Evolutionary conservation across 371 early-diverging fungal species (phyloP).

Genomic region (Capillidium rhysosporum): DNA sequence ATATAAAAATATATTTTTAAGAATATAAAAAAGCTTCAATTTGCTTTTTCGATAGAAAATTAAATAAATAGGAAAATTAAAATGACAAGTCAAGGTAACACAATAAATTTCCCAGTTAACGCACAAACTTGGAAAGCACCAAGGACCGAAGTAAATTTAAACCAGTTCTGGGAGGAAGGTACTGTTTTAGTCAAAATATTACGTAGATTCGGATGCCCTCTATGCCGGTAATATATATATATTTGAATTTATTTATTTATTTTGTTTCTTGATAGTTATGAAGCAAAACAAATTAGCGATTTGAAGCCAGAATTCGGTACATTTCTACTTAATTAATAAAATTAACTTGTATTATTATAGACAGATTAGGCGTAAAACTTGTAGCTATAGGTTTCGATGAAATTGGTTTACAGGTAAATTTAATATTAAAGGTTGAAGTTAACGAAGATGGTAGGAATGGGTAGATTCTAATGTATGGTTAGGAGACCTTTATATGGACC

Average conservation of each 20-base stretch:
- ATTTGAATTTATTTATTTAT: neutral
- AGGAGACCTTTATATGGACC: slow-evolving; percentile 2
- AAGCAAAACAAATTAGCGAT: neutral
- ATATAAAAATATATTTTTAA: no score
- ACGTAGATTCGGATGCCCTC: slow-evolving; percentile 1
- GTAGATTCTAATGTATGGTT: neutral
- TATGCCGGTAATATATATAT: neutral
- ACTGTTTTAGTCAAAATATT: neutral
- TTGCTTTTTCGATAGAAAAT: no score
- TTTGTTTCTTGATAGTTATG: neutral
- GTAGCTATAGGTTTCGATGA: neutral
- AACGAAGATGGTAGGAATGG: neutral
- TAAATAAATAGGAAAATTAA: no score
- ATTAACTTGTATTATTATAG: no score
- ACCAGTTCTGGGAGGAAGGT: neutral
- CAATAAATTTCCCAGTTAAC: no score
- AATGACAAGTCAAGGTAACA: no score
- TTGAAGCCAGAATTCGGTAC: neutral
- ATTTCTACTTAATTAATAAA: neutral
- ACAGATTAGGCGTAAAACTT: neutral
- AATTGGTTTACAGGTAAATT: neutral
- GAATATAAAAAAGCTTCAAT: no score
- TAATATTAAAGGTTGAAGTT: neutral
- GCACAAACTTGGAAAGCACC: neutral
- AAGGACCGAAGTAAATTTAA: neutral